Evolutionary conservation across 441 rosid species (phyloP), one percentile per base, ranked within the genome.

Genomic region (Aleurites moluccanus): DNA sequence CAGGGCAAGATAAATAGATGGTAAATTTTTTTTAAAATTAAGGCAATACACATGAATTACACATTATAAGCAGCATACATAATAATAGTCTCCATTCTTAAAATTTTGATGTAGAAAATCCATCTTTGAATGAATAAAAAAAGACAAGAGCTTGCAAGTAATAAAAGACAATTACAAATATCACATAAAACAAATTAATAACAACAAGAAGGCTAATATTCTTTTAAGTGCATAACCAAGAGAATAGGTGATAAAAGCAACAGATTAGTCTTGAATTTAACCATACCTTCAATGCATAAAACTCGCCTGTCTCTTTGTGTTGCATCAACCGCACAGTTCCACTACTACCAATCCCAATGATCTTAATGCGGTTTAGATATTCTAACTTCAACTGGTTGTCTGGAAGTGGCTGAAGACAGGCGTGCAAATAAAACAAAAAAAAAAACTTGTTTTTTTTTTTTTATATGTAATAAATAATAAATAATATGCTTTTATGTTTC

Each of bases 251-350:
- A 16, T 30, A 28, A 38, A 38, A 16, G 28, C n/a, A 42, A 61
- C n/a, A n/a, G 63, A 42, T 5, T 64, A 44, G 30, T 11, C 64
- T n/a, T 21, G 59, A 69, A 74, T n/a, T 68, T 10, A 40, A 38
- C 49, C 49, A 61, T 75, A 94, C 99, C 97, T 95, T 95, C 64
- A 93, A 83, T 11, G 99, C 98, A 61, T 93, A 93, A 83, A 95
- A 93, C 72, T 93, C 97, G 64, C 87, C 88, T 28, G 97, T 93
- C 98, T 98, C 92, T 82, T 96, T 96, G 84, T 96, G 99, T 72
- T 90, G 98, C 82, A 96, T 98, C 83, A 96, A 79, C 67, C 93
- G 98, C 40, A 96, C 99, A 73, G 81, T 88, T 72, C 98, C 99
- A 70, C 97, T 90, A 76, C 87, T 93, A 73, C 99, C 99, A 85